Evolutionary conservation across 805 yeast genomes (phyloP).

Genomic region (Yamadazyma takamatsuzukensis): DNA sequence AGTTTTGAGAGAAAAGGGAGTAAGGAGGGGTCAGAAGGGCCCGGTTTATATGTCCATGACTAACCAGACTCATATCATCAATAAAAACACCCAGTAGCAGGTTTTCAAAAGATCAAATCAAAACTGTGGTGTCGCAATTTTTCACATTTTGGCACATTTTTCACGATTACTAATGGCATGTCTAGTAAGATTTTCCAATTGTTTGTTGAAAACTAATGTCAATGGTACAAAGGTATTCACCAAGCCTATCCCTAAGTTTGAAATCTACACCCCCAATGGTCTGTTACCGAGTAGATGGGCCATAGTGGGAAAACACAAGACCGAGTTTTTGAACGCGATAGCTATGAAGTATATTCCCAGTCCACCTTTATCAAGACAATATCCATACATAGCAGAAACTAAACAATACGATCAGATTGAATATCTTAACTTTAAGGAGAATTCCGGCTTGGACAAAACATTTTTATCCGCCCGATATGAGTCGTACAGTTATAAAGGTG

Average conservation of each 20-base stretch:
- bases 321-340: constrained; percentile 51
- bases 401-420: constrained; percentile 28
- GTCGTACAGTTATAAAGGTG: constrained; percentile 66
- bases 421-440: constrained; percentile 32
- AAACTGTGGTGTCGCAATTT: too few species aligned
- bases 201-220: constrained; percentile 8
- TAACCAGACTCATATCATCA: too few species aligned
- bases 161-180: too few species aligned
- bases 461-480: constrained; percentile 91
- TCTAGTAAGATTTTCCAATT: constrained; percentile 9
- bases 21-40: too few species aligned
- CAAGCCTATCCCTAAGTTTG: constrained; percentile 23
- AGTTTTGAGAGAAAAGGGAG: too few species aligned
- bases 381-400: constrained; percentile 43
- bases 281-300: constrained; percentile 25
- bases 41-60: too few species aligned
- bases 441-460: constrained; percentile 43
- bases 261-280: constrained; percentile 14
- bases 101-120: too few species aligned
- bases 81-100: too few species aligned
- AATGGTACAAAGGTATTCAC: constrained; percentile 13
- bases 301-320: constrained; percentile 43
- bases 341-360: constrained; percentile 51
- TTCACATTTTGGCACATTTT: too few species aligned
- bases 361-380: constrained; percentile 52